A percentile compares a stretch with the other conserved stretches of the same genome.
phyloP scores from a whole-genome alignment of 257 asterid genomes.

The Agastache rugosa region DNA sequence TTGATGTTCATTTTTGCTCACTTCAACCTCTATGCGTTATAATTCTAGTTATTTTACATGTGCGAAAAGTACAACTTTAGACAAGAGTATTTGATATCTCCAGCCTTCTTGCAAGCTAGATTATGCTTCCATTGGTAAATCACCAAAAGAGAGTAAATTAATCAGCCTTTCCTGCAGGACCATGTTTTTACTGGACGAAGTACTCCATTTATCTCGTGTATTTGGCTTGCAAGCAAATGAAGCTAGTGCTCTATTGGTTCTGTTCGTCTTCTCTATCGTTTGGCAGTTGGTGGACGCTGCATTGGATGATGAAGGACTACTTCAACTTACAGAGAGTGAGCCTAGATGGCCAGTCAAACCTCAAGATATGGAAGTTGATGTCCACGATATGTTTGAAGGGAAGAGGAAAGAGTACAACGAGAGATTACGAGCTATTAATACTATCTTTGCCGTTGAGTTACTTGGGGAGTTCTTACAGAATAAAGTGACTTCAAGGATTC shows the following conservation, averaged over 20 bases:
- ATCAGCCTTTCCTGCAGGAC: conserved; percentile 56
- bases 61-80: not conserved
- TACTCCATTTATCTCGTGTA: conserved; percentile 58
- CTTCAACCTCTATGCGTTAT: not conserved
- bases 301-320: conserved; percentile 87
- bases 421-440: conserved; percentile 61
- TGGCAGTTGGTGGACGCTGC: conserved; percentile 88
- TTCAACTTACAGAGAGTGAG: conserved; percentile 65
- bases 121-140: not conserved
- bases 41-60: not conserved
- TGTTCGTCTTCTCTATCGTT: conserved; percentile 64
- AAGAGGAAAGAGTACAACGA: conserved; percentile 56
- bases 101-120: not conserved
- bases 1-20: conserved; percentile 14
- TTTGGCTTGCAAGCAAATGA: conserved; percentile 61
- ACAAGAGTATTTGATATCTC: not conserved
- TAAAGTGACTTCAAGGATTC: conserved; percentile 85
- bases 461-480: conserved; percentile 71
- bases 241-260: conserved; percentile 67
- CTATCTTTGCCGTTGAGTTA: conserved; percentile 71
- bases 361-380: conserved; percentile 78
- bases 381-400: conserved; percentile 45
- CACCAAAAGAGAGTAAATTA: not conserved
- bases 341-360: conserved; percentile 71
- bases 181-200: conserved; percentile 55